Conservation (phyloP, 2,329 filamentous ascomycete species). For the Fusarium goolgardi region DNA sequence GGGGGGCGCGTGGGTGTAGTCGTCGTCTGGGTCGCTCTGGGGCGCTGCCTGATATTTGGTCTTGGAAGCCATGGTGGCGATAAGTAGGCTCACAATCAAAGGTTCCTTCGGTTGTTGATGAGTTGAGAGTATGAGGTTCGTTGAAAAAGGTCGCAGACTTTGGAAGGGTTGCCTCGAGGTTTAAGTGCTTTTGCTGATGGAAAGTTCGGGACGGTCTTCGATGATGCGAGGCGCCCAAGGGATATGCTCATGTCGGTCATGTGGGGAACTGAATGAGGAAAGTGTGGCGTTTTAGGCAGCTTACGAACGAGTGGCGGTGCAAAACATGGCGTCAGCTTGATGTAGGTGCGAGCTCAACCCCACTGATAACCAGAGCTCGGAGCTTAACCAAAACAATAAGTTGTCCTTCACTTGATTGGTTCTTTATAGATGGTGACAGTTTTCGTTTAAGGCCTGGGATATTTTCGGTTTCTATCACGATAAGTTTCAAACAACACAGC, state of each 20-base stretch:
- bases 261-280: conserved; percentile 29
- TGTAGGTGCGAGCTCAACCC: too few relatives aligned
- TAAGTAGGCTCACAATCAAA: not conserved
- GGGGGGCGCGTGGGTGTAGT: conserved; percentile 84
- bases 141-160: not conserved
- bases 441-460: too few relatives aligned
- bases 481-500: too few relatives aligned
- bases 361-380: too few relatives aligned
- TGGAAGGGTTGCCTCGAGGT: conserved; percentile 13
- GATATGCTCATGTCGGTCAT: conserved; percentile 39
- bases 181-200: conserved; percentile 29
- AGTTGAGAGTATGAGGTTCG: not conserved
- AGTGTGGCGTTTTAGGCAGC: conserved; percentile 42
- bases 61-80: conserved; percentile 72
- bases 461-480: too few relatives aligned
- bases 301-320: conserved; percentile 29
- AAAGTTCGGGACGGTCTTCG: conserved; percentile 34
- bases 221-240: conserved; percentile 38
- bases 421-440: too few relatives aligned
- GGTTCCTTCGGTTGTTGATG: not conserved
- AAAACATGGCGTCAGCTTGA: conserved; percentile 37
- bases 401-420: too few relatives aligned
- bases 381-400: too few relatives aligned
- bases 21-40: conserved; percentile 87
- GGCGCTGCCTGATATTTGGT: conserved; percentile 86